Percentiles rank a stretch among this genome's conserved stretches.
phyloP scores from a whole-genome alignment of 257 asterid species.

The Euphrasia confusa region DNA sequence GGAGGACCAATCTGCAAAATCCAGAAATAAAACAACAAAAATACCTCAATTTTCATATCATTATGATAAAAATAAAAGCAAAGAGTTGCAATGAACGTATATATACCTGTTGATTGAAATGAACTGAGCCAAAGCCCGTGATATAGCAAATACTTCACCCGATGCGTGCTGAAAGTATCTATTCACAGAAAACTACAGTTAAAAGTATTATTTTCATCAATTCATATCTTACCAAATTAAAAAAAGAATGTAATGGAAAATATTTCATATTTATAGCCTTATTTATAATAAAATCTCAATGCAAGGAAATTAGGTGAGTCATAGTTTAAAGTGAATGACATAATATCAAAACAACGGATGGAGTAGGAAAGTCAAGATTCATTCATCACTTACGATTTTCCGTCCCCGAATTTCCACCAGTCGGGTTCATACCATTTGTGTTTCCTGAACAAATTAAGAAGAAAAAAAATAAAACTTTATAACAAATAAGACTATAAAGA shows the following conservation, averaged over 20 bases:
- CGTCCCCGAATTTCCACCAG: slow-evolving; percentile 98
- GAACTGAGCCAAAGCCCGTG: slow-evolving; percentile 71
- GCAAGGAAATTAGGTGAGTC: too few species aligned
- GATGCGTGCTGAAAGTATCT: slow-evolving; percentile 92
- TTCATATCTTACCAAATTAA: background rate
- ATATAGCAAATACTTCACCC: slow-evolving; percentile 75
- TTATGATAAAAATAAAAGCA: background rate
- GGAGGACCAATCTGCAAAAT: slow-evolving; percentile 51
- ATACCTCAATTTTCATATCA: background rate
- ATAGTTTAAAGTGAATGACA: too few species aligned
- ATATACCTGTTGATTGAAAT: slow-evolving; percentile 68
- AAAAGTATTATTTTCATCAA: background rate
- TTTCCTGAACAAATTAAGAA: slow-evolving; percentile 38
- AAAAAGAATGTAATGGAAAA: background rate
- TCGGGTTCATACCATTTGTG: slow-evolving; percentile 93
- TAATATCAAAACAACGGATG: slow-evolving; percentile 15
- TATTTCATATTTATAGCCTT: background rate
- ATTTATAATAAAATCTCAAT: too few species aligned
- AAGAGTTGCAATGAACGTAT: slow-evolving; percentile 8
- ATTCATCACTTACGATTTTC: slow-evolving; percentile 67
- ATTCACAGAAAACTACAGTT: slow-evolving; percentile 17
- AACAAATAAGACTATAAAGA: slow-evolving; percentile 13
- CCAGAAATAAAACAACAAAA: slow-evolving; percentile 13
- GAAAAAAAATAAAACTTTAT: background rate
- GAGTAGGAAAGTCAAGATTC: slow-evolving; percentile 13